These are phyloP conservation scores for Neurospora intermedia DNA, from an alignment of 495 filamentous ascomycete genomes.

Conservation along the genomic window DNA sequence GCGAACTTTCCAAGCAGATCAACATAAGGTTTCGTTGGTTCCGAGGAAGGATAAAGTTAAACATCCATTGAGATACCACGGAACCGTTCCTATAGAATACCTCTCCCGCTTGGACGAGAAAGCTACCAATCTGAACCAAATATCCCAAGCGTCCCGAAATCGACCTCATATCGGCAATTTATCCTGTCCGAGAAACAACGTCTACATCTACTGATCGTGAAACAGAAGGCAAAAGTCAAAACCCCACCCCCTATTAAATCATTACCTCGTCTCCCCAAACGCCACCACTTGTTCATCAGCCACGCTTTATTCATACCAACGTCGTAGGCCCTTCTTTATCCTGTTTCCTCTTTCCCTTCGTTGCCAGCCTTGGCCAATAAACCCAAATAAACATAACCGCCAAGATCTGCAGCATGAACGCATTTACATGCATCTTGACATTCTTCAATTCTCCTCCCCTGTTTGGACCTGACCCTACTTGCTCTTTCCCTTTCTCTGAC, in stretches of 20 bases:
- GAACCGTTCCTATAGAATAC: not conserved
- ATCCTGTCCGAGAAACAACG: not conserved
- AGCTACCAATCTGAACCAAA: not conserved
- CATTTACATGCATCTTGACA: conserved; percentile 8
- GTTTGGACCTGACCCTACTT: not conserved
- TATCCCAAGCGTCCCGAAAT: not conserved
- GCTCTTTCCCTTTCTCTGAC: not conserved
- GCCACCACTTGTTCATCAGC: not conserved
- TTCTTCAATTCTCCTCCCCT: not conserved
- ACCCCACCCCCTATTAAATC: not conserved
- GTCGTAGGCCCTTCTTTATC: not conserved
- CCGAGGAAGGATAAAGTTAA: not conserved
- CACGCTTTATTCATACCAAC: not conserved
- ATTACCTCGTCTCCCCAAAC: not conserved
- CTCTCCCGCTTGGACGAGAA: not conserved
- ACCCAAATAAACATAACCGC: conserved; percentile 5
- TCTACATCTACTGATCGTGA: not conserved
- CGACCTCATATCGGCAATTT: not conserved
- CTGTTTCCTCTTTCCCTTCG: conserved; percentile 1
- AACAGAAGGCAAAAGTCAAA: not conserved
- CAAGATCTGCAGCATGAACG: conserved; percentile 12
- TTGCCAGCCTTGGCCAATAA: conserved; percentile 9
- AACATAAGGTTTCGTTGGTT: not conserved
- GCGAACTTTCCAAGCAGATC: not conserved
- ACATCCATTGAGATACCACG: not conserved